Percentiles rank a stretch among this genome's conserved stretches.
These are phyloP conservation scores for Pythium sukuiense DNA, from an alignment of 352 stramenopile genomes.

Conservation along the genomic window DNA sequence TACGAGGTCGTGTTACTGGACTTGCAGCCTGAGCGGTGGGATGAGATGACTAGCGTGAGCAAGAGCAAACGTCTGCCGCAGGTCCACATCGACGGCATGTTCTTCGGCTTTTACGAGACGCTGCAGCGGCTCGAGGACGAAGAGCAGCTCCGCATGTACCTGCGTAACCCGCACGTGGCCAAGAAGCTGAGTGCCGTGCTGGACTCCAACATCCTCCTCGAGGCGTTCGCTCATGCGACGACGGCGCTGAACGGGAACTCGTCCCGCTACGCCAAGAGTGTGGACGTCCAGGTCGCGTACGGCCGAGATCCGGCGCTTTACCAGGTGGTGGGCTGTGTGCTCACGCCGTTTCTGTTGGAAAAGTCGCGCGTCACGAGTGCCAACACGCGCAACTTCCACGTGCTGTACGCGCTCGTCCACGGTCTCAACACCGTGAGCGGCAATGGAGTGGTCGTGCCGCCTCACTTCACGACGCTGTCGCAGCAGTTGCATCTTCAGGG, in stretches of 20 bases:
- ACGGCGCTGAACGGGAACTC: constrained; percentile 74
- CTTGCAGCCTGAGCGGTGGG: constrained; percentile 58
- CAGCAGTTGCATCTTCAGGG: constrained; percentile 45
- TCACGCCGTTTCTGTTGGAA: constrained; percentile 67
- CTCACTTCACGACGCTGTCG: constrained; percentile 33
- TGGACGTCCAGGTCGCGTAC: constrained; percentile 50
- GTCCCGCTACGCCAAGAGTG: constrained; percentile 71
- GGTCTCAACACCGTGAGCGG: constrained; percentile 43
- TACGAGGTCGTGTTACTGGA: constrained; percentile 79
- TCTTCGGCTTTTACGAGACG: constrained; percentile 83
- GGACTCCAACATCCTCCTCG: constrained; percentile 73
- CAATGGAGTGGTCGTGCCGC: background rate
- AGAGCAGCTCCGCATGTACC: constrained; percentile 78
- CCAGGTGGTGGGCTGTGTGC: constrained; percentile 52
- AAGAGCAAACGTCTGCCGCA: constrained; percentile 72
- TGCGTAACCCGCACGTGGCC: constrained; percentile 64
- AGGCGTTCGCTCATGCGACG: constrained; percentile 69
- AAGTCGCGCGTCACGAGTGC: constrained; percentile 55
- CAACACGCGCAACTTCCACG: constrained; percentile 59
- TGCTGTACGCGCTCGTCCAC: constrained; percentile 68
- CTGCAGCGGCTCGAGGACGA: constrained; percentile 76
- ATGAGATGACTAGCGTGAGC: constrained; percentile 66
- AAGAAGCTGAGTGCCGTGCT: constrained; percentile 61
- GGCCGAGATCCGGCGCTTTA: constrained; percentile 49
- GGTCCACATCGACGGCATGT: constrained; percentile 66